Evolutionary conservation across 2,329 filamentous ascomycete genomes (phyloP).

Genomic region (Pseudogymnoascus sp.): DNA sequence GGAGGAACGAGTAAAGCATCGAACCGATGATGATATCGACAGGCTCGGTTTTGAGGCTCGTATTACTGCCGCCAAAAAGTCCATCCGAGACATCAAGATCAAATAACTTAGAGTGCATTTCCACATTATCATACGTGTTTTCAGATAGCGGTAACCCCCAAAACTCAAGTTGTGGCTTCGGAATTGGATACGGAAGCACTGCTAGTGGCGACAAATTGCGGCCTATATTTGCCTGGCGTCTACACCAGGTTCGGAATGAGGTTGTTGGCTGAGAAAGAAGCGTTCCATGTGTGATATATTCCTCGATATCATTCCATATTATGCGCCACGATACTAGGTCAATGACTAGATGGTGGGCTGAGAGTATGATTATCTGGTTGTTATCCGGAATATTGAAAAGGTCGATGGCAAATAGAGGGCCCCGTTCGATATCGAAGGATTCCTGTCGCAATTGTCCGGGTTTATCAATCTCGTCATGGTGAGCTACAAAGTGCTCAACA

Average conservation of each 20-base stretch:
- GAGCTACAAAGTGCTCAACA: slow-evolving; percentile 36
- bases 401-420: slow-evolving; percentile 21
- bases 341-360: slow-evolving; percentile 25
- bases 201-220: neutral
- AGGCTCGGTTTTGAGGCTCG: slow-evolving; percentile 26
- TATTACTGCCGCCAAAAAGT: slow-evolving; percentile 28
- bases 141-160: neutral
- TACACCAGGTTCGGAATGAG: slow-evolving; percentile 31
- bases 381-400: slow-evolving; percentile 17
- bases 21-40: slow-evolving; percentile 36
- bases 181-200: slow-evolving; percentile 2
- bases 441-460: slow-evolving; percentile 29
- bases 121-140: neutral
- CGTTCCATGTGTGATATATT: slow-evolving; percentile 20
- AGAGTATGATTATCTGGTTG: slow-evolving; percentile 16
- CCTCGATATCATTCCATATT: slow-evolving; percentile 33
- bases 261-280: slow-evolving; percentile 17
- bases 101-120: neutral
- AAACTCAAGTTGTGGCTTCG: neutral
- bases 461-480: slow-evolving; percentile 25
- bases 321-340: slow-evolving; percentile 35
- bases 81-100: slow-evolving; percentile 19
- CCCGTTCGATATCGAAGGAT: slow-evolving; percentile 16
- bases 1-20: slow-evolving; percentile 30
- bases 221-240: slow-evolving; percentile 24